Evolutionary conservation across 768 basidiomycete species (phyloP).

Genomic region (Xerocomus brunneocitrinus): DNA sequence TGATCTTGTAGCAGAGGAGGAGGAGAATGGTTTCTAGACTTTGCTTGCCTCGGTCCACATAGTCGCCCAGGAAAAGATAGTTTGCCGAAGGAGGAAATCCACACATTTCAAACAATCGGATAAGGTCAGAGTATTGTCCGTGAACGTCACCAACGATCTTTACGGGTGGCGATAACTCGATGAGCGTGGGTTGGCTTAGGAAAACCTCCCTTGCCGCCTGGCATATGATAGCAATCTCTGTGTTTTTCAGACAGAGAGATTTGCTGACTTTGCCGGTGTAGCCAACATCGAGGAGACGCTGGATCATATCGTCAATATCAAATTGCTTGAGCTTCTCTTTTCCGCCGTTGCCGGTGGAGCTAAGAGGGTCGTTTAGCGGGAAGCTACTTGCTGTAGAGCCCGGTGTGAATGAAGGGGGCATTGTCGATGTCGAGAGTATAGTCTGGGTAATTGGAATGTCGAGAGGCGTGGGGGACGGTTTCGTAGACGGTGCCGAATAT

Average conservation of each 20-base stretch:
- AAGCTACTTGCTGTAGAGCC: conserved; percentile 44
- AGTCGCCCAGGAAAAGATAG: conserved; percentile 98
- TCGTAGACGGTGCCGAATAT: conserved; percentile 21
- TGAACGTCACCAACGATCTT: conserved; percentile 99
- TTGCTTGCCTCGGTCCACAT: conserved; percentile 98
- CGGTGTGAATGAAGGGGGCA: conserved; percentile 45
- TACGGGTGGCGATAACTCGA: conserved; percentile 95
- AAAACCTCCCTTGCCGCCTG: conserved; percentile 95
- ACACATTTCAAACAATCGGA: conserved; percentile 98
- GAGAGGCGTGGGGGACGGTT: conserved; percentile 51
- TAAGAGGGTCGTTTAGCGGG: conserved; percentile 29
- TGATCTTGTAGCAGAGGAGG: conserved; percentile 98
- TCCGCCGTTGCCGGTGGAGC: conserved; percentile 34
- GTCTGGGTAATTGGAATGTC: conserved; percentile 81
- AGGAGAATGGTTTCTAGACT: conserved; percentile 97
- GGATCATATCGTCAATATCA: conserved; percentile 98
- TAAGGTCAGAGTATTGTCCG: conserved; percentile 98
- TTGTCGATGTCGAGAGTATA: conserved; percentile 70
- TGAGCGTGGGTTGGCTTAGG: conserved; percentile 91
- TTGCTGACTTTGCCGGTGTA: conserved; percentile 99
- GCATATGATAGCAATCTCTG: conserved; percentile 92
- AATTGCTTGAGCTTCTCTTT: conserved; percentile 66
- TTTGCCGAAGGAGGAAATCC: conserved; percentile 97
- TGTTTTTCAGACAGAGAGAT: conserved; percentile 90
- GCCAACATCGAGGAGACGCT: conserved; percentile 90